Conservation (phyloP, 2,329 filamentous ascomycete species). For the Lecanicillium sp. region DNA sequence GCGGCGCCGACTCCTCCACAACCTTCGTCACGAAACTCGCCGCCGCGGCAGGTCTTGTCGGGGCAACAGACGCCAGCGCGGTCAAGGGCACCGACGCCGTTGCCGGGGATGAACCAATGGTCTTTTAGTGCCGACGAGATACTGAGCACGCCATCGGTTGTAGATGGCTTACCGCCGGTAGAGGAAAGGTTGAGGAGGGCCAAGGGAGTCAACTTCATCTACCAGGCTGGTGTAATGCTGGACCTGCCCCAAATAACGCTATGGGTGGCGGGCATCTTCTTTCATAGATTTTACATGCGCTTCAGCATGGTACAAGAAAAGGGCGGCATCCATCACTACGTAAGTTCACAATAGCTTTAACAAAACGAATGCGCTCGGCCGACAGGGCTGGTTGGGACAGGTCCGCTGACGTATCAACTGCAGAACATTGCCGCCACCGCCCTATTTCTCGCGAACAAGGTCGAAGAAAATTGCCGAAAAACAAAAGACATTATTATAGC, state of each 20-base stretch:
- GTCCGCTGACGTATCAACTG: slow-evolving; percentile 1
- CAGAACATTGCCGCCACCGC: slow-evolving; percentile 81
- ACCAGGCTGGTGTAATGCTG: slow-evolving; percentile 85
- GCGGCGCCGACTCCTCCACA: slow-evolving; percentile 54
- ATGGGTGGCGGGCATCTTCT: slow-evolving; percentile 86
- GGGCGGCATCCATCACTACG: slow-evolving; percentile 80
- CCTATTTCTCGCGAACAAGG: slow-evolving; percentile 91
- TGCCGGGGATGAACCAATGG: slow-evolving; percentile 60
- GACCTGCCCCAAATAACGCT: slow-evolving; percentile 88
- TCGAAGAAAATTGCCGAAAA: slow-evolving; percentile 93
- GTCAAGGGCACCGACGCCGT: slow-evolving; percentile 28
- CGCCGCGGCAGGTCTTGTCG: slow-evolving; percentile 37
- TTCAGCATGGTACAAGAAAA: slow-evolving; percentile 69
- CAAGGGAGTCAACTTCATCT: slow-evolving; percentile 95
- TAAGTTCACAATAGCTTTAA: slow-evolving; percentile 33
- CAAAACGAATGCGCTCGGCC: not conserved
- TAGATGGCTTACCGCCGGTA: slow-evolving; percentile 68
- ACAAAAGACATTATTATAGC: slow-evolving; percentile 92
- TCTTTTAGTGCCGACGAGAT: slow-evolving; percentile 80
- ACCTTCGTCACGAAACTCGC: slow-evolving; percentile 45
- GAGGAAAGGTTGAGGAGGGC: slow-evolving; percentile 75
- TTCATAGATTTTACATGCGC: slow-evolving; percentile 94
- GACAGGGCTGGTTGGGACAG: too few relatives aligned
- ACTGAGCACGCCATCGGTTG: slow-evolving; percentile 70
- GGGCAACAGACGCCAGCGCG: slow-evolving; percentile 34